A percentile compares a stretch with the other conserved stretches of the same genome.
phyloP scores from a whole-genome alignment of 768 basidiomycete species.

The Psilocybe cyanescens region DNA sequence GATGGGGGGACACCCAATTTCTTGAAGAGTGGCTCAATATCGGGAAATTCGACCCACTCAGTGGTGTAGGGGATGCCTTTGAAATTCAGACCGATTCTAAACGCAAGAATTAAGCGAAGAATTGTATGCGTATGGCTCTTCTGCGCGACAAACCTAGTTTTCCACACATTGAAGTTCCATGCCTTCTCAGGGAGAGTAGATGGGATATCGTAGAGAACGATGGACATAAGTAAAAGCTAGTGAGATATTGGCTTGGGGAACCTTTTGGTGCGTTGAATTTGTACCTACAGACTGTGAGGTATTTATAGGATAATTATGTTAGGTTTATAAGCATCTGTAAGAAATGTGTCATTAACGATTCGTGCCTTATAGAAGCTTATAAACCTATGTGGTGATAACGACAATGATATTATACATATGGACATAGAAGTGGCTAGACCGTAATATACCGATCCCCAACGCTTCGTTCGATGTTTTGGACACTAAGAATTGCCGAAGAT shows the following conservation, averaged over 20 bases:
- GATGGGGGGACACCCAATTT: conserved; percentile 17
- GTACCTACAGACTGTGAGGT: no score
- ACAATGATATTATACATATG: no score
- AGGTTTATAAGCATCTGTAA: no score
- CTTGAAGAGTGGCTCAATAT: background rate
- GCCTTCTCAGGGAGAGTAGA: background rate
- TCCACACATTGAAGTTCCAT: background rate
- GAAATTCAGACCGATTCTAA: background rate
- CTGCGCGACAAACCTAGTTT: background rate
- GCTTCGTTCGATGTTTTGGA: no score
- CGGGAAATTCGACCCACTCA: background rate
- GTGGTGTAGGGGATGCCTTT: background rate
- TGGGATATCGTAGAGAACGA: background rate
- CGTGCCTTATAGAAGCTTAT: no score
- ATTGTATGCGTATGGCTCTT: background rate
- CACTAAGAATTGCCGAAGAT: no score
- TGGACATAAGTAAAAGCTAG: background rate
- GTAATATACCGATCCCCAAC: no score
- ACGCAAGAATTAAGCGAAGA: background rate
- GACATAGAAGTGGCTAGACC: no score
- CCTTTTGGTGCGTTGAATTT: conserved; percentile 11
- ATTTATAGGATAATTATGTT: no score
- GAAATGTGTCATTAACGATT: no score
- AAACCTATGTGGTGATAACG: no score
- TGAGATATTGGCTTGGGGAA: no score